Conservation (phyloP, 352 stramenopile species). For the Pythium rhizo-oryzae region DNA sequence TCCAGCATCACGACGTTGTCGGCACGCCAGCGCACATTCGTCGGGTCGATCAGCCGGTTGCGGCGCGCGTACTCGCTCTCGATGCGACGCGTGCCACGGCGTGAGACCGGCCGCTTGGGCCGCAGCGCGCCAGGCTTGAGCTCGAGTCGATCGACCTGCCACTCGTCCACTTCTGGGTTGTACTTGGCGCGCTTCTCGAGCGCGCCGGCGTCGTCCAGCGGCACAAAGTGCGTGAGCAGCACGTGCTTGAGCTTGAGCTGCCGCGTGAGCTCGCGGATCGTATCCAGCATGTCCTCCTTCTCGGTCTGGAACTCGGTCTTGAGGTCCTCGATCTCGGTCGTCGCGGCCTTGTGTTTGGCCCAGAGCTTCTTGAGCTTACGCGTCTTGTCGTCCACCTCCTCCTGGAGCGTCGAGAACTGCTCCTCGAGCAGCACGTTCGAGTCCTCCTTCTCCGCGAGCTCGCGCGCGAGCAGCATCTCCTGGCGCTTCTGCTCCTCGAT, state of each 20-base stretch:
- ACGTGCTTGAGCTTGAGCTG: slow-evolving; percentile 97
- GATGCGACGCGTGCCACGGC: slow-evolving; percentile 71
- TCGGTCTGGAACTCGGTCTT: slow-evolving; percentile 93
- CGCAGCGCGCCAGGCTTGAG: slow-evolving; percentile 57
- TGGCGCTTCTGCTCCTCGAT: slow-evolving; percentile 86
- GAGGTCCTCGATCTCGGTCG: slow-evolving; percentile 92
- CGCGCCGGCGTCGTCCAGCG: slow-evolving; percentile 61
- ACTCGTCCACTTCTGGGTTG: slow-evolving; percentile 90
- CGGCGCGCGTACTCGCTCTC: slow-evolving; percentile 92
- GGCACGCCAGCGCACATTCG: slow-evolving; percentile 86
- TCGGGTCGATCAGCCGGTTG: slow-evolving; percentile 83
- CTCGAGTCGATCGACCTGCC: slow-evolving; percentile 82
- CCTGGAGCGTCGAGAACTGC: slow-evolving; percentile 87
- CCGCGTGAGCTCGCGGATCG: slow-evolving; percentile 92
- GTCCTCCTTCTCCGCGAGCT: slow-evolving; percentile 94
- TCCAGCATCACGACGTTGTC: slow-evolving; percentile 92
- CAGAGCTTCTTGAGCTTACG: slow-evolving; percentile 97
- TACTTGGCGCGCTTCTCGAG: slow-evolving; percentile 88
- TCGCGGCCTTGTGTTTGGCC: slow-evolving; percentile 91
- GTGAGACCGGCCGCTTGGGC: slow-evolving; percentile 65
- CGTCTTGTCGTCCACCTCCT: slow-evolving; percentile 95
- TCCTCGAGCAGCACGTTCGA: slow-evolving; percentile 92
- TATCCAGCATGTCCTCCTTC: slow-evolving; percentile 95
- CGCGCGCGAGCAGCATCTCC: slow-evolving; percentile 82
- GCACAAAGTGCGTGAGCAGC: slow-evolving; percentile 90